Percentiles rank a stretch among this genome's conserved stretches.
phyloP scores from a whole-genome alignment of 371 early-diverging fungal genomes.

The Globomyces sp. region DNA sequence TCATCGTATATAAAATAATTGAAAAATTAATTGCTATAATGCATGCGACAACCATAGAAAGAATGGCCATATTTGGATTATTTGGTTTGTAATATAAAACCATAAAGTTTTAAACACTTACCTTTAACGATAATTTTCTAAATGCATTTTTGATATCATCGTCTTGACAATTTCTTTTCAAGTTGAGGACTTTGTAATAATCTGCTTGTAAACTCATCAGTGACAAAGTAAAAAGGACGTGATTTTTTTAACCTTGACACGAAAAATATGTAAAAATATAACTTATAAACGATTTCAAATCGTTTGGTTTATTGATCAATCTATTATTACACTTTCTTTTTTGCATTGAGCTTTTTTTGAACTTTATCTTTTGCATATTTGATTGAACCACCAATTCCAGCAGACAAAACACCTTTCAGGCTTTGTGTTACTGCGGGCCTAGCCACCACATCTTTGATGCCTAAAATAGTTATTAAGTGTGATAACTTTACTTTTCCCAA shows the following conservation, averaged over 20 bases:
- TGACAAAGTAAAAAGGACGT: neutral
- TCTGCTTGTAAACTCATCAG: constrained; percentile 24
- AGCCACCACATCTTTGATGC: constrained; percentile 52
- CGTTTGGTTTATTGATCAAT: no score
- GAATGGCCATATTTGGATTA: neutral
- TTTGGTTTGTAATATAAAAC: neutral
- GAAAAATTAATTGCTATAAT: neutral
- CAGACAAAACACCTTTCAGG: constrained; percentile 87
- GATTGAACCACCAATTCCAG: constrained; percentile 71
- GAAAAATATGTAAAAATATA: no score
- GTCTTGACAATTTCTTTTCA: constrained; percentile 40
- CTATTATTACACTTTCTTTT: constrained; percentile 15
- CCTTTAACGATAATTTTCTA: constrained; percentile 56
- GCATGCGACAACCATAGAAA: no score
- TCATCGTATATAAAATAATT: neutral
- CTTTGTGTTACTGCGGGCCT: constrained; percentile 87
- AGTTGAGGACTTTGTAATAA: constrained; percentile 50
- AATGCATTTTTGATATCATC: constrained; percentile 52
- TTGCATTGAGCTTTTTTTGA: constrained; percentile 40
- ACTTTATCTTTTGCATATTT: constrained; percentile 77
- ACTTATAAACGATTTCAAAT: no score
- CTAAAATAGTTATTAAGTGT: constrained; percentile 31
- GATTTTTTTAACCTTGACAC: neutral
- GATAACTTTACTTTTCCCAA: constrained; percentile 36
- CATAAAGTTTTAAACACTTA: constrained; percentile 14